Base-by-base conservation (phyloP, 805 yeast species). In the Starmerella vaccinii region DNA sequence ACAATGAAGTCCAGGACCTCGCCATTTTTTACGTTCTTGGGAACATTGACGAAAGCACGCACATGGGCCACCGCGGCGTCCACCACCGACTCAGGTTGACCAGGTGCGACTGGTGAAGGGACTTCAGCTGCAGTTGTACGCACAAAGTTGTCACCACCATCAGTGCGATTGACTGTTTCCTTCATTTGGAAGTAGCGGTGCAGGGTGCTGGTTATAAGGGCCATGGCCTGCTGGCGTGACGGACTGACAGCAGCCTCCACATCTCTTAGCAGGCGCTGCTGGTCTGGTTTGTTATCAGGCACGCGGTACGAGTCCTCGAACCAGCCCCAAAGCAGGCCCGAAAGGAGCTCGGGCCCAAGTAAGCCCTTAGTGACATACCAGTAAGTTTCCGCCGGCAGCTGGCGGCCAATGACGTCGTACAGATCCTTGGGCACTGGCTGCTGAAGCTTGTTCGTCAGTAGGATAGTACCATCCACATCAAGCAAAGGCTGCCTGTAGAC, bases 161-260 rank as follows among this genome's bases (percentile, higher is more conserved):
- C 40, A 7, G 52, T 51, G 33, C 50, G 56, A 41, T 51, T 54
- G n/a, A 27, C 49, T 34, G 85, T 72, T 50, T 75, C 78, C 62
- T 82, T 84, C 52, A 76, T 81, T 63, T 89, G 97, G 64, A 80
- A 87, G 66, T 85, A 90, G 63, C 97, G 80, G 56, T 86, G 81
- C 59, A 88, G 74, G 23, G 81, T 76, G 57, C 78, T 80, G 15
- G 94, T 78, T 21, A 89, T 67, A 46, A 85, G 68, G 56, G 82
- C 81, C 50, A 85, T 70, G 48, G 81, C 80, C 58, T 75, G 73
- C 49, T 82, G 81, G 49, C 82, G 76, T 50, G 78, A 64, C 16
- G 59, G 57, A 22, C 76, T 75, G 15, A 73, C 68, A 43, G 51
- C 54, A 5, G 46, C 33, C 41, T 68, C 52, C 54, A 85, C 69